Base-by-base conservation (phyloP, 371 early-diverging fungal species). In the Syncephalastrum sp. region DNA sequence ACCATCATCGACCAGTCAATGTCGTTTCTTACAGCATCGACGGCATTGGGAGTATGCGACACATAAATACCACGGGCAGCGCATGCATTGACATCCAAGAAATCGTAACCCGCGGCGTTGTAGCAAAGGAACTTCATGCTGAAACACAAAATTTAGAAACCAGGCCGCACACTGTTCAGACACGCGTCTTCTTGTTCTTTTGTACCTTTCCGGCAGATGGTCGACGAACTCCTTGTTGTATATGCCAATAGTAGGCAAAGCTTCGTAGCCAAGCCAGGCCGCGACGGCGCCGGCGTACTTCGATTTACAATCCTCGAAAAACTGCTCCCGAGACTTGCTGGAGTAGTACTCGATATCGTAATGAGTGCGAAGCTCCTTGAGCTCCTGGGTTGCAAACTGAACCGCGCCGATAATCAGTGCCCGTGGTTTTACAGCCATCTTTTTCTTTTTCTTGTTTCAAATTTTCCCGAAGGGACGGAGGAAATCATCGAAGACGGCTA, bases 51-150 rank as follows among this genome's bases (percentile, higher is more conserved):
- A 1, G 79, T 79, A 50, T 79, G 59, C 0, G 79, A 79, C 0
- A 79, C 68, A 47, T 58, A 60, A 41, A 79, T 68, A 3, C 61
- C 49, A 3, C 72, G 65, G 4, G 65, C 54, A 4, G 68, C 64
- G 42, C 76, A 75, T 1, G 74, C 74, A 38, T 64, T 29, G 0
- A 79, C 64, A 58, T 79, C 67, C 21, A 79, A 61, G 2, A 55
- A 43, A 44, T 79, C 76, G 47, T 79, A 79, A 5, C 79, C 79
- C 19, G 75, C 75, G 38, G 67, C 75, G 38, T 62, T 55, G n/a
- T 54, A 68, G 5, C 54, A 50, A 19, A 79, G 63, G 42, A 65
- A 74, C 49, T 70, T 73, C 33, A 73, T 27, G 3, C 68, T 68
- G 38, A 17, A 43, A 33, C 33, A 14, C 6, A 58, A 4, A 47